Percentiles rank a stretch among this genome's conserved stretches.
These are phyloP conservation scores for Trichothecium sympodiale DNA, from an alignment of 2,329 filamentous ascomycete species.

Conservation along the genomic window DNA sequence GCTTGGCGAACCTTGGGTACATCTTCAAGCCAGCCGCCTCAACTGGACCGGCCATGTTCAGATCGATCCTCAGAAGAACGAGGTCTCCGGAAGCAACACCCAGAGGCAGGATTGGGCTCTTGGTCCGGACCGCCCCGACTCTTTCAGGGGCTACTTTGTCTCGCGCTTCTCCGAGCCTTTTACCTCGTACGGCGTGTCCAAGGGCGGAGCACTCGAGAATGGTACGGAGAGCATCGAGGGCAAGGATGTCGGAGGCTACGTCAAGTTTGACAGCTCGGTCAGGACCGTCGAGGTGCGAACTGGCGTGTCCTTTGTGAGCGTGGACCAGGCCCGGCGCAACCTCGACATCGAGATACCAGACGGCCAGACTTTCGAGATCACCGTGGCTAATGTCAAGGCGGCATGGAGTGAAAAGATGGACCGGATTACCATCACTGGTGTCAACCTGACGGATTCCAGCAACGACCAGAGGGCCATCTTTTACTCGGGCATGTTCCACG, in stretches of 20 bases:
- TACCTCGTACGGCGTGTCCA: constrained; percentile 20
- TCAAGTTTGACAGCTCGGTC: constrained; percentile 19
- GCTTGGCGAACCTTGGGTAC: constrained; percentile 21
- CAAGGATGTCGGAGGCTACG: constrained; percentile 27
- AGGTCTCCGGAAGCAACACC: constrained; percentile 31
- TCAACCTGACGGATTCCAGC: constrained; percentile 25
- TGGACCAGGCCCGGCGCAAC: constrained; percentile 33
- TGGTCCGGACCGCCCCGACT: constrained; percentile 27
- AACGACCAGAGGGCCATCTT: constrained; percentile 32
- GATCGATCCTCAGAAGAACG: constrained; percentile 21
- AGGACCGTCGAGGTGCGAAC: constrained; percentile 30
- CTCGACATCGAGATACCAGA: constrained; percentile 30
- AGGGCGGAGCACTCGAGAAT: constrained; percentile 15
- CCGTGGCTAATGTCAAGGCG: constrained; percentile 26
- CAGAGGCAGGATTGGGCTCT: constrained; percentile 34
- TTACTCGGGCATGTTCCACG: constrained; percentile 34
- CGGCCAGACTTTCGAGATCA: constrained; percentile 22
- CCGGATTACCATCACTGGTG: constrained; percentile 28
- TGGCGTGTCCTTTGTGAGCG: constrained; percentile 32
- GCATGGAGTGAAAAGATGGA: constrained; percentile 34
- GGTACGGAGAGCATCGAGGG: constrained; percentile 15
- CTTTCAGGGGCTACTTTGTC: constrained; percentile 33
- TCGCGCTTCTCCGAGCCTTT: constrained; percentile 33
- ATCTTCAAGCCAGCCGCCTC: constrained; percentile 29
- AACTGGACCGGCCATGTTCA: constrained; percentile 33